These are phyloP conservation scores for Cucumis melo DNA, from an alignment of 306 rosid genomes.

Conservation along the genomic window DNA sequence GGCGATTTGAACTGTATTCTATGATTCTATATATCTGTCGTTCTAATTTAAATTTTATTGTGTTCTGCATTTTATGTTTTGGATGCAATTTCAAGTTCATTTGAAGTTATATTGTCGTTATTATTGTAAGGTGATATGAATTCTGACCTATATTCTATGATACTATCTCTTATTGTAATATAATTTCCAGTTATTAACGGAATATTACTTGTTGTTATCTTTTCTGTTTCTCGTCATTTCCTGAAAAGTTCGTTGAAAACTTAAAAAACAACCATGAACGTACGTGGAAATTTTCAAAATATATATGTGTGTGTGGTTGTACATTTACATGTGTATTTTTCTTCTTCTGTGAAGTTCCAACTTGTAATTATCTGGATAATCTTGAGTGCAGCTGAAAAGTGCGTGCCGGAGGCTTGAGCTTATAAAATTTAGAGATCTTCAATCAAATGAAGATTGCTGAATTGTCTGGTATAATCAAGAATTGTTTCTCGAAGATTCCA, in stretches of 20 bases:
- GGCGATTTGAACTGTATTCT: too few species aligned
- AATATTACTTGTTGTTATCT: not conserved
- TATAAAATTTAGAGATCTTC: not conserved
- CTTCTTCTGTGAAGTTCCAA: not conserved
- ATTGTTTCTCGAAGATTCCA: not conserved
- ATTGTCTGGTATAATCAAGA: not conserved
- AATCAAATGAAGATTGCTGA: not conserved
- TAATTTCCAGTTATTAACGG: not conserved
- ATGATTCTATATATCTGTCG: too few species aligned
- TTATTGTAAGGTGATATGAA: not conserved
- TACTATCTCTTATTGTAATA: too few species aligned
- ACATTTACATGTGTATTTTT: not conserved
- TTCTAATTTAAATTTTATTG: too few species aligned
- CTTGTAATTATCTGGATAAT: not conserved
- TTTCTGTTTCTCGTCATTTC: not conserved
- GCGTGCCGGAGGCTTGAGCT: not conserved
- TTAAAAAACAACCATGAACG: not conserved
- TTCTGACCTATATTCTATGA: not conserved
- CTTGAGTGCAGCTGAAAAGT: not conserved
- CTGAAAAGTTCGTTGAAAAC: not conserved
- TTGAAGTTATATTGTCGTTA: too few species aligned
- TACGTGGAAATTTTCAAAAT: not conserved
- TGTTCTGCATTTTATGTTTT: too few species aligned
- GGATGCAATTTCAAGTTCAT: too few species aligned
- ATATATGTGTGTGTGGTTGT: not conserved